phyloP scores from a whole-genome alignment of 2,329 filamentous ascomycete genomes.

The Xylaria sp. region DNA sequence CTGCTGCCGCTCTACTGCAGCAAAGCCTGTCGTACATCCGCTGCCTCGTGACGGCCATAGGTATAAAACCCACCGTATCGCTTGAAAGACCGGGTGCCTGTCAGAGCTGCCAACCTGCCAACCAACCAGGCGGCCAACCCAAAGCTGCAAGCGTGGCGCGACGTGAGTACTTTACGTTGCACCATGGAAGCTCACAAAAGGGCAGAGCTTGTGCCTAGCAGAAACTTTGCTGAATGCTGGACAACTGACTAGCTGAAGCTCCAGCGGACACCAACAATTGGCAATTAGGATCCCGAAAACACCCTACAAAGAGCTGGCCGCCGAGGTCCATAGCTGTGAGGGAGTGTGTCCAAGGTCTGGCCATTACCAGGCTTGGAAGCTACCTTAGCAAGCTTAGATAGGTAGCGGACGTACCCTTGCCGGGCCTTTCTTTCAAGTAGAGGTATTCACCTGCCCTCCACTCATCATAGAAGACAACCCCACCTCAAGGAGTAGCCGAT shows the following conservation, averaged over 20 bases:
- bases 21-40: too few species aligned
- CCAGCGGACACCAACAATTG: too few species aligned
- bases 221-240: too few species aligned
- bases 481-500: conserved; percentile 28
- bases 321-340: too few species aligned
- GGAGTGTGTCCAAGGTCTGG: too few species aligned
- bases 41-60: not conserved
- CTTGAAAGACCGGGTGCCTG: not conserved
- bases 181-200: not conserved
- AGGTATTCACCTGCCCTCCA: conserved; percentile 16
- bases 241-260: too few species aligned
- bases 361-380: too few species aligned
- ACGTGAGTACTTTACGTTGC: not conserved
- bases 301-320: too few species aligned
- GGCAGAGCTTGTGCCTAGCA: too few species aligned
- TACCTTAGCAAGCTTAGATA: not conserved
- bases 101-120: not conserved
- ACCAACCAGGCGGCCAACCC: too few species aligned
- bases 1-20: too few species aligned
- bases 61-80: not conserved
- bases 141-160: not conserved
- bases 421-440: not conserved
- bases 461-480: conserved; percentile 20
- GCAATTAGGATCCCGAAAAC: too few species aligned
- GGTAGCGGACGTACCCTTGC: not conserved